Base-by-base conservation (phyloP, 2,329 filamentous ascomycete genomes). In the Phialophora chinensis region DNA sequence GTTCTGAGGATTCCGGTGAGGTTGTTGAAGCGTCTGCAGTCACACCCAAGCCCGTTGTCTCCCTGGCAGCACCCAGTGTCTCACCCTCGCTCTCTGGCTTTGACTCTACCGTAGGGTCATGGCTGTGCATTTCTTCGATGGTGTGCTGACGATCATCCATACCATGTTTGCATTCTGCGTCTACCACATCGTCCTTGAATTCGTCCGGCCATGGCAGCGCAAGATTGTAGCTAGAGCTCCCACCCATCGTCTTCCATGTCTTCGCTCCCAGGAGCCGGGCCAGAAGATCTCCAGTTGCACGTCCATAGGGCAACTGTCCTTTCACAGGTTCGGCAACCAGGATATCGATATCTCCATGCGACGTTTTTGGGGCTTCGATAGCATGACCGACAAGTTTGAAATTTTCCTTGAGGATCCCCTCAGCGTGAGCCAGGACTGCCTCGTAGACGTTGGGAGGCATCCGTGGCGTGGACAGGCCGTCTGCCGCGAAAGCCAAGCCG, bases 291-390 rank as follows among this genome's bases (percentile, higher is more conserved):
- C 57, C 38, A 69, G 53, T 63, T 70, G 20, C 23, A 31, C 47
- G 17, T 11, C 27, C 44, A 23, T 6, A 17, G 11, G 8, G 29
- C 25, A 38, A 4, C n/a, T 42, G 60, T 20, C 49, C 31, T 2
- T 82, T 79, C 47, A 71, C 72, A 1, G 76, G 75, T 6, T 78
- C 74, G 0, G 89, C 87, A 2, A 91, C 83, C 1, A 92, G 76
- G 66, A 93, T 82, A 76, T 95, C 91, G 44, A 96, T 79, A 70
- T 95, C 92, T 23, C 91, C 92, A 73, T 87, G 85, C 71, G 88
- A 85, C 0, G 70, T 50, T 76, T 95, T 95, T 0, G 76, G 88
- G 0, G 91, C 89, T 71, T 92, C 90, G 31, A 89, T 85, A 0
- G 90, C 88, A 0, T 84, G 82, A 0, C 82, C 84, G 4, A 90